Conservation (phyloP, 2,329 filamentous ascomycete species). For the Chaetomiaceae sp. region DNA sequence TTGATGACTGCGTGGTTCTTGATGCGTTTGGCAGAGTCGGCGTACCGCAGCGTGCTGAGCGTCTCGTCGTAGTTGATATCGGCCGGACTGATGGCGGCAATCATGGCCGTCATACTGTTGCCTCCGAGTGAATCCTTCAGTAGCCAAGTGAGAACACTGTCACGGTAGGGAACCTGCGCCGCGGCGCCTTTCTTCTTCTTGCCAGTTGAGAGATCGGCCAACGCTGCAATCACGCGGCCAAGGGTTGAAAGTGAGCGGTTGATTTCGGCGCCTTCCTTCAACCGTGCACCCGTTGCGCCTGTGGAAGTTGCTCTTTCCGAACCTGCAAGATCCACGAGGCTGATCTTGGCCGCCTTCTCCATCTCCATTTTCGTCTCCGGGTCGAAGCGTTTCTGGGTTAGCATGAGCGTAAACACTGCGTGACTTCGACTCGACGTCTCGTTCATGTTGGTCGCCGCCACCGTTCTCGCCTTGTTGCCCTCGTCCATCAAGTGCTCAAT, state of each 20-base stretch:
- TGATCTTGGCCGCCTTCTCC: conserved; percentile 97
- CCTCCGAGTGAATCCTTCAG: conserved; percentile 94
- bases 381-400: conserved; percentile 91
- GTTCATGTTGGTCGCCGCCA: conserved; percentile 99
- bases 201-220: conserved; percentile 82
- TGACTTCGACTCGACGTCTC: conserved; percentile 98
- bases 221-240: conserved; percentile 91
- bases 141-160: conserved; percentile 93
- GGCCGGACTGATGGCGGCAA: conserved; percentile 94
- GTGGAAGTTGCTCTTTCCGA: conserved; percentile 97
- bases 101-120: conserved; percentile 99
- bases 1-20: conserved; percentile 99
- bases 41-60: conserved; percentile 88
- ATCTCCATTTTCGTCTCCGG: conserved; percentile 92
- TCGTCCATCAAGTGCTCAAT: conserved; percentile 99
- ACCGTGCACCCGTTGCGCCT: conserved; percentile 84
- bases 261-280: conserved; percentile 98
- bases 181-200: conserved; percentile 74
- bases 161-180: conserved; percentile 85
- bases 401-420: conserved; percentile 91
- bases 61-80: conserved; percentile 99
- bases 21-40: conserved; percentile 96
- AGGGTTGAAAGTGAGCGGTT: conserved; percentile 94
- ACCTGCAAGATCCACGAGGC: conserved; percentile 93
- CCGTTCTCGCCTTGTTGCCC: conserved; percentile 96